Conservation (phyloP, 2,329 filamentous ascomycete species). For the Aspergillus glaucus region DNA sequence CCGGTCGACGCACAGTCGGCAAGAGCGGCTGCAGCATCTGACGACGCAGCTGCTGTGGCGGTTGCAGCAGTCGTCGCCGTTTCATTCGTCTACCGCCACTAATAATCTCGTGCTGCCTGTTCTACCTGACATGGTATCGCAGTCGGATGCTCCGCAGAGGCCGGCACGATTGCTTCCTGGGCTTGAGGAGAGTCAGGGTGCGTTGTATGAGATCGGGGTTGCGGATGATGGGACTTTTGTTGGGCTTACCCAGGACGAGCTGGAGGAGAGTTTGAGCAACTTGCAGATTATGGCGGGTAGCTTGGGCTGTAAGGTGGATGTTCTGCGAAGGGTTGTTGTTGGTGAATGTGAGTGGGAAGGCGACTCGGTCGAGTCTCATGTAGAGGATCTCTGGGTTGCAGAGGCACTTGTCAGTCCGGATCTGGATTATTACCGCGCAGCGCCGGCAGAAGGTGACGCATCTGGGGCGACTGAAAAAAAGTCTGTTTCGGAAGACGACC, state of each 20-base stretch:
- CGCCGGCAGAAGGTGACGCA: slow-evolving; percentile 6
- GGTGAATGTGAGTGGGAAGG: slow-evolving; percentile 65
- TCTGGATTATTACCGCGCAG: slow-evolving; percentile 40
- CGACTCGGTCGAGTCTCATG: slow-evolving; percentile 21
- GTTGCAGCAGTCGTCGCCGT: slow-evolving; percentile 86
- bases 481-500: slow-evolving; percentile 15
- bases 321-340: slow-evolving; percentile 75
- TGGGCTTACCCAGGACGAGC: slow-evolving; percentile 80
- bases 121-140: slow-evolving; percentile 58
- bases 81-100: slow-evolving; percentile 73
- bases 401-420: slow-evolving; percentile 83
- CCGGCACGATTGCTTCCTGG: slow-evolving; percentile 59
- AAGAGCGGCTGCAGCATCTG: slow-evolving; percentile 79
- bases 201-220: slow-evolving; percentile 93
- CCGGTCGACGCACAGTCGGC: slow-evolving; percentile 63
- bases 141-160: slow-evolving; percentile 51
- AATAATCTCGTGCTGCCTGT: slow-evolving; percentile 70
- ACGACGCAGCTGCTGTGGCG: slow-evolving; percentile 95
- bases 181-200: slow-evolving; percentile 85
- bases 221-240: slow-evolving; percentile 89
- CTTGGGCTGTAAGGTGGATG: slow-evolving; percentile 76
- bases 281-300: slow-evolving; percentile 87
- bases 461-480: slow-evolving; percentile 4
- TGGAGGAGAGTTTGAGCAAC: slow-evolving; percentile 83
- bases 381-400: slow-evolving; percentile 70